Percentiles rank a stretch among this genome's conserved stretches.
Evolutionary conservation across 441 rosid genomes (phyloP).

Genomic region (Gossypium aridum): DNA sequence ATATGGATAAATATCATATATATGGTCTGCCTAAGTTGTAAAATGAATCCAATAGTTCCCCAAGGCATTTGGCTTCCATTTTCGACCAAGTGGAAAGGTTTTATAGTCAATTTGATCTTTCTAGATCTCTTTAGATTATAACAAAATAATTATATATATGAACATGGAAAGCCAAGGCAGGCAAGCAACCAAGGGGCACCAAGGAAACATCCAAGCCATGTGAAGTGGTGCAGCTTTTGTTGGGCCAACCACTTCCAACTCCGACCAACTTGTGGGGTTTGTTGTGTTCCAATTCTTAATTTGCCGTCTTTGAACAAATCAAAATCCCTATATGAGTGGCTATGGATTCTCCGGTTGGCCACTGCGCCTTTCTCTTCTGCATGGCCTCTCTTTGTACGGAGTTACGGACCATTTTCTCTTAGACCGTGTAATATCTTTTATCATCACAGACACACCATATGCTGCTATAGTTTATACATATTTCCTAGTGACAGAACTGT

Average conservation of each 20-base stretch:
- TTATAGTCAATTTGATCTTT: background rate
- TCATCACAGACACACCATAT: background rate
- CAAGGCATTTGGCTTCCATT: background rate
- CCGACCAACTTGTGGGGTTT: conserved; percentile 56
- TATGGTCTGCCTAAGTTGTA: background rate
- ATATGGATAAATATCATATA: background rate
- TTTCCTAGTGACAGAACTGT: background rate
- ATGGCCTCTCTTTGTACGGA: conserved; percentile 25
- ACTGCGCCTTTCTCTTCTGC: background rate
- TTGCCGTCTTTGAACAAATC: background rate
- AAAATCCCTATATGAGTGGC: conserved; percentile 18
- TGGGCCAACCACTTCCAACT: conserved; percentile 48
- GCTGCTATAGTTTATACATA: background rate
- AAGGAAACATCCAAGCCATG: conserved; percentile 37
- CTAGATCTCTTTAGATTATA: background rate
- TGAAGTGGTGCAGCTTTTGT: conserved; percentile 58
- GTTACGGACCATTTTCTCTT: background rate
- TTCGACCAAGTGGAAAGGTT: background rate
- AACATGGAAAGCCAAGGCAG: conserved; percentile 3
- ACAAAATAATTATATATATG: background rate
- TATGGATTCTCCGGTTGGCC: conserved; percentile 22
- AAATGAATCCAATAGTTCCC: background rate
- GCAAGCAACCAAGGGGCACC: conserved; percentile 10
- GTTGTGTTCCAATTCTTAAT: conserved; percentile 6
- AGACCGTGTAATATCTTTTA: background rate